Evolutionary conservation across 805 yeast species (phyloP).

Genomic region (Lipomyces yamadae): DNA sequence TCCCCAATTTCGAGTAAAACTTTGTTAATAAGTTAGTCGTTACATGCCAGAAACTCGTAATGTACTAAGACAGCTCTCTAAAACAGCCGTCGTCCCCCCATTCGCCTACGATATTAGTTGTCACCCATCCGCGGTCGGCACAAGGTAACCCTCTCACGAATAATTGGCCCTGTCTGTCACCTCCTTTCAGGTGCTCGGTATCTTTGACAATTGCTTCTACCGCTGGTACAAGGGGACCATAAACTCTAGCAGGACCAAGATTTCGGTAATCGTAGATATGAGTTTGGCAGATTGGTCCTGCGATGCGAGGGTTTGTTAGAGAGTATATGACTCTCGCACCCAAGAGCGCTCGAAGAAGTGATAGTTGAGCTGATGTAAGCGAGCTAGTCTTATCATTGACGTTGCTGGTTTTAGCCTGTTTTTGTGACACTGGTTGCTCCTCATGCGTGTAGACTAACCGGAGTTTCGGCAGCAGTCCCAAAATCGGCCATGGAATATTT

Average conservation of each 20-base stretch:
- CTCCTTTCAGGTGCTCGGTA: slow-evolving; percentile 36
- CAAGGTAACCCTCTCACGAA: slow-evolving; percentile 41
- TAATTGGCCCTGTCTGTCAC: slow-evolving; percentile 38
- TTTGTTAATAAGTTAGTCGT: not conserved
- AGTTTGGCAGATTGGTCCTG: slow-evolving; percentile 48
- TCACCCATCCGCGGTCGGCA: slow-evolving; percentile 39
- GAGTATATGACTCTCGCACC: slow-evolving; percentile 47
- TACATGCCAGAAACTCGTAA: not conserved
- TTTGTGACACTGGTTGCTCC: slow-evolving; percentile 18
- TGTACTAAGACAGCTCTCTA: slow-evolving; percentile 20
- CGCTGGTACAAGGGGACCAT: slow-evolving; percentile 44
- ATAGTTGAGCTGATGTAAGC: slow-evolving; percentile 39
- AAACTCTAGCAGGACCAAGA: slow-evolving; percentile 32
- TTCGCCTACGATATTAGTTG: slow-evolving; percentile 39
- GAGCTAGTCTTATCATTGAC: slow-evolving; percentile 9
- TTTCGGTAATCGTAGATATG: slow-evolving; percentile 42
- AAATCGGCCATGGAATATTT: slow-evolving; percentile 14
- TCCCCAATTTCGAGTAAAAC: not conserved
- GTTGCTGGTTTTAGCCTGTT: not conserved
- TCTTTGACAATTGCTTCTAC: slow-evolving; percentile 42
- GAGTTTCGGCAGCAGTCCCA: slow-evolving; percentile 14
- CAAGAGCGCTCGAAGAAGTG: slow-evolving; percentile 43
- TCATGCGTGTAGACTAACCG: slow-evolving; percentile 30
- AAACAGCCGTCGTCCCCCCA: slow-evolving; percentile 44
- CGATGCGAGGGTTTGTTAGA: slow-evolving; percentile 41